A percentile compares a stretch with the other conserved stretches of the same genome.
These are phyloP conservation scores for Geotrichum reessii DNA, from an alignment of 1,139 yeast species.

Conservation along the genomic window DNA sequence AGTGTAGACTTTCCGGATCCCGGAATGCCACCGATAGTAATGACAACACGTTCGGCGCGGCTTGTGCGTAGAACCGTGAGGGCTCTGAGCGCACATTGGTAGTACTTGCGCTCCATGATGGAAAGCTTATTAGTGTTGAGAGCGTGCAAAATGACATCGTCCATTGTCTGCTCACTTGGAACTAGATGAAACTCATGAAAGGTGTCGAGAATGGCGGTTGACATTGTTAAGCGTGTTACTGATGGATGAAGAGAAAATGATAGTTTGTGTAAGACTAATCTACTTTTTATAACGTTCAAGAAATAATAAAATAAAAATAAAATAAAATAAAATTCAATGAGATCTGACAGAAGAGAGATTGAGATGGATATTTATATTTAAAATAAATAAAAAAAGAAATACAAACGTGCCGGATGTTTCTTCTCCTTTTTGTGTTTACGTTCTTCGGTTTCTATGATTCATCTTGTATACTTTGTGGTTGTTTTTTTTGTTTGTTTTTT, in stretches of 20 bases:
- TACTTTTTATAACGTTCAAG: not conserved
- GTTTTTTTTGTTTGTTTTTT: not conserved
- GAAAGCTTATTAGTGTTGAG: not conserved
- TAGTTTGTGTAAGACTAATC: not conserved
- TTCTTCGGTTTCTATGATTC: not conserved
- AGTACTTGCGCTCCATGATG: not conserved
- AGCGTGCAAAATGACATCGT: not conserved
- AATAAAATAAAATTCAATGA: too few species aligned
- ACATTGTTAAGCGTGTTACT: not conserved
- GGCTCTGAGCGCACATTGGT: not conserved
- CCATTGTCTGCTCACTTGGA: not conserved
- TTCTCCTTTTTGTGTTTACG: not conserved
- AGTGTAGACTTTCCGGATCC: conserved; percentile 80
- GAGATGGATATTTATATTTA: not conserved
- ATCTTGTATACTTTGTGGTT: not conserved
- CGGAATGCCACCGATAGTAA: conserved; percentile 68
- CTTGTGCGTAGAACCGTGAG: not conserved
- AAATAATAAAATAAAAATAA: not conserved
- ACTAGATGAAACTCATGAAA: not conserved
- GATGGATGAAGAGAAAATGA: too few species aligned
- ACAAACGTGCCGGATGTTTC: not conserved
- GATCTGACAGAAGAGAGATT: not conserved
- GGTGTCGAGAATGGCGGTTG: not conserved
- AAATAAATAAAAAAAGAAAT: not conserved
- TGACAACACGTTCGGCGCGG: conserved; percentile 39